Conservation (phyloP, 73 alveolate genomes). For the Uronychia setigera region DNA sequence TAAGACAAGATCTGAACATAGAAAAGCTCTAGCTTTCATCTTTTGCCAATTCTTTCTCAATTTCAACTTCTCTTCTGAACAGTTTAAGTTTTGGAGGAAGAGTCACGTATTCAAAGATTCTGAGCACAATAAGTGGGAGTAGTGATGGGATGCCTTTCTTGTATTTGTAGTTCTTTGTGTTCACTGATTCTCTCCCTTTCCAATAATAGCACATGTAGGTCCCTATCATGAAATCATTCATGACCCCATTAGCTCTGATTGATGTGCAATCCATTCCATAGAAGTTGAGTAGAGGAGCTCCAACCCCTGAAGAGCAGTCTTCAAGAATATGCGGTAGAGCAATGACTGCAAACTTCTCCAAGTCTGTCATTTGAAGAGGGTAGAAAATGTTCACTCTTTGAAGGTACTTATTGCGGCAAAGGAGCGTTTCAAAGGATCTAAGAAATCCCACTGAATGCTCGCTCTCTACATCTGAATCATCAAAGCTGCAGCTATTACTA, state of each 20-base stretch:
- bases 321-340: conserved; percentile 9
- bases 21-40: too few relatives aligned
- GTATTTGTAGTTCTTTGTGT: conserved; percentile 27
- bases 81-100: conserved; percentile 2
- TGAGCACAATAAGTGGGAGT: conserved; percentile 6
- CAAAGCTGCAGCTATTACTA: too few relatives aligned
- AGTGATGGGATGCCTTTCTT: conserved; percentile 10
- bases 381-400: conserved; percentile 28
- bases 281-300: conserved; percentile 7
- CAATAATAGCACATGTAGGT: conserved; percentile 4
- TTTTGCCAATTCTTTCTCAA: conserved; percentile 34
- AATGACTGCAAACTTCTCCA: conserved; percentile 11
- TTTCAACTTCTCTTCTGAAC: neutral
- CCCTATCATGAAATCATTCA: conserved; percentile 11
- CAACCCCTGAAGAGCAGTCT: neutral
- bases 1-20: too few relatives aligned
- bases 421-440: too few relatives aligned
- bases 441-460: too few relatives aligned
- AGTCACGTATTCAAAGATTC: neutral
- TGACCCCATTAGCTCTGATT: conserved; percentile 2
- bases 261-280: neutral
- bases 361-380: conserved; percentile 7
- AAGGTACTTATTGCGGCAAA: too few relatives aligned
- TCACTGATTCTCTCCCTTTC: neutral
- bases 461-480: too few relatives aligned